Evolutionary conservation across 1,139 yeast species (phyloP), one percentile per base, ranked within the genome.

Genomic region (Suhomyces terraborum): DNA sequence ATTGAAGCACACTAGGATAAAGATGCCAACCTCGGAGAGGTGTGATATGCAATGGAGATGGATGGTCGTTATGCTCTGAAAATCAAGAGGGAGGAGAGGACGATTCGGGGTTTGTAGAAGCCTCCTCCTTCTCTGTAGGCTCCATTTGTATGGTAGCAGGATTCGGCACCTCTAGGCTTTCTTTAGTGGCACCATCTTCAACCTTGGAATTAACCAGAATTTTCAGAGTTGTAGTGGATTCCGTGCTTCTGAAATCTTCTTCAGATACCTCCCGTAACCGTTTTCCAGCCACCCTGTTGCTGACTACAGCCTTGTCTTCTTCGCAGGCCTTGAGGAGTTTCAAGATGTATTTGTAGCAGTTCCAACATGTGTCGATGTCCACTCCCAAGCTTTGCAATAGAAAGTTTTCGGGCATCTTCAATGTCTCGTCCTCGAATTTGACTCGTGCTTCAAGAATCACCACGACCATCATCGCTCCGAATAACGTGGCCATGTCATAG

Each of bases 291-390:
- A 47, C 44, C 40, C 55, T 58, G 42, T 70, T 68, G 44, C 74
- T 64, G 19, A 57, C 49, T 18, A 56, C 48, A 20, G 57, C 59
- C 2, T 64, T 63, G 38, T 72, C 74, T 21, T 41, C 51, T 24
- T 64, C 61, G 42, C 67, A 52, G 22, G 53, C 51, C 35, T 56
- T 52, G 40, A 69, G 50, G 32, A 73, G 55, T 42, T 50, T 57
- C 43, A 56, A 35, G 2, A 71, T 55, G 46, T 66, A 73, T 40
- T 51, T 47, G 48, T 66, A 69, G 53, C 77, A 72, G 18, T 54
- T 49, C 46, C 53, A 59, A 40, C 73, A 66, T 16, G 46, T 46
- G 1, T 46, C 40, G 1, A 55, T 24, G 14, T 58, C 55, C 3
- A 56, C 58, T 2, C 43, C 47, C 35, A 69, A 42, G 10, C 52